Conservation (phyloP, 2,329 filamentous ascomycete genomes). For the Chaetomiaceae sp. region DNA sequence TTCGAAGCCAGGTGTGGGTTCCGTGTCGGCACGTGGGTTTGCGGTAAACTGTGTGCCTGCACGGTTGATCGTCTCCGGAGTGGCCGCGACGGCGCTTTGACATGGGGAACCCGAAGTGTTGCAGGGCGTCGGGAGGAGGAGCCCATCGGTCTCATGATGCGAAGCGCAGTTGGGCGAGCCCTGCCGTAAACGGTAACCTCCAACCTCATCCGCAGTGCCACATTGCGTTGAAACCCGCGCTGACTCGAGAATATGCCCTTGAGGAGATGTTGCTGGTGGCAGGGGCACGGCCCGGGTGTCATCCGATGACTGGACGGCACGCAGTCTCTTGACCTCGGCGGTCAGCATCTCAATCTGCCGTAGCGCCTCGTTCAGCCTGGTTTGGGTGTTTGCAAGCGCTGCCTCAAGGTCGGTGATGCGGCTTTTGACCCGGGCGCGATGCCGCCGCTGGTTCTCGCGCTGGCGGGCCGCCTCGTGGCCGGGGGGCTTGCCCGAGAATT, state of each 20-base stretch:
- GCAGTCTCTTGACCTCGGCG: constrained; percentile 17
- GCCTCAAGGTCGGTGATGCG: constrained; percentile 38
- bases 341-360: constrained; percentile 15
- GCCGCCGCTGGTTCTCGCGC: constrained; percentile 49
- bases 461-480: constrained; percentile 36
- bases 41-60: no score
- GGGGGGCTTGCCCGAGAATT: constrained; percentile 29
- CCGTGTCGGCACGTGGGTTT: no score
- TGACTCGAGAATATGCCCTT: neutral
- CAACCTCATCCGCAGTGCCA: neutral
- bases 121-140: neutral
- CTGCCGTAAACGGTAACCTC: no score
- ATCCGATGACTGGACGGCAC: neutral
- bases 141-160: no score
- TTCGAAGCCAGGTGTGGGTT: neutral
- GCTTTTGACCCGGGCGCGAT: constrained; percentile 41
- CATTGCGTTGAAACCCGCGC: no score
- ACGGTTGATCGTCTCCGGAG: no score
- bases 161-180: no score
- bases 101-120: neutral
- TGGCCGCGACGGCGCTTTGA: neutral
- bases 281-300: no score
- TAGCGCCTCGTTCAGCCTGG: constrained; percentile 24
- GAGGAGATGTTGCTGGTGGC: neutral
- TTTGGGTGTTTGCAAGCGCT: constrained; percentile 24